Evolutionary conservation across 371 early-diverging fungal genomes (phyloP).

Genomic region (Rhizopus arrhizus): DNA sequence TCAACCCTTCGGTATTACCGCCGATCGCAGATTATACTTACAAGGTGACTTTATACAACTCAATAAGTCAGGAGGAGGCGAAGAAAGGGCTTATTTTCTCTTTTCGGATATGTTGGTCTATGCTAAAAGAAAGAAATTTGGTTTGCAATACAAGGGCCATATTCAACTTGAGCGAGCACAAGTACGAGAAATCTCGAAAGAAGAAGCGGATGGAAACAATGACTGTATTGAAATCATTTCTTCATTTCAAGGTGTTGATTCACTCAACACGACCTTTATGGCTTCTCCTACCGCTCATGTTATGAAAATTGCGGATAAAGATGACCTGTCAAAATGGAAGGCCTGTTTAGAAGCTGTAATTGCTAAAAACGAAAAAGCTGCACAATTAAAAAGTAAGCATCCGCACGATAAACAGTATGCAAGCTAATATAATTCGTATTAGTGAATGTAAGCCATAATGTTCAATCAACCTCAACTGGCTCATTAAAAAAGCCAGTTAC

Average conservation of each 20-base stretch:
- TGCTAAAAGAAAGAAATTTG: constrained; percentile 34
- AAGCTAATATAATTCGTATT: background rate
- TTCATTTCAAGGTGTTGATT: constrained; percentile 45
- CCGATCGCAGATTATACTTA: constrained; percentile 32
- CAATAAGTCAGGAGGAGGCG: constrained; percentile 21
- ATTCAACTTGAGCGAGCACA: constrained; percentile 35
- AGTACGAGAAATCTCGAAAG: constrained; percentile 29
- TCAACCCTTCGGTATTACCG: constrained; percentile 40
- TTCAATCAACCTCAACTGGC: background rate
- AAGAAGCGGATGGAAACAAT: constrained; percentile 31
- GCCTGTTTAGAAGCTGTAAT: constrained; percentile 20
- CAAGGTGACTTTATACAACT: constrained; percentile 15
- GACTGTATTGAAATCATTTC: constrained; percentile 39
- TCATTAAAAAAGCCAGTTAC: constrained; percentile 11
- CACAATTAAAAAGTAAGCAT: background rate
- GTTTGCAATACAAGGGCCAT: constrained; percentile 47
- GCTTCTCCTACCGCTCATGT: constrained; percentile 36
- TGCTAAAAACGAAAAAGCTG: background rate
- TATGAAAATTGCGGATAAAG: constrained; percentile 20
- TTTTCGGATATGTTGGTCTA: constrained; percentile 47
- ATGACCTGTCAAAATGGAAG: constrained; percentile 38
- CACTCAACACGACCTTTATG: constrained; percentile 42
- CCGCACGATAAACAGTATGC: background rate
- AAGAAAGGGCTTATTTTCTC: constrained; percentile 41
- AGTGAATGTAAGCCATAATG: constrained; percentile 3